Base-by-base conservation (phyloP, 306 rosid species). In the Cucurbita ficifolia region DNA sequence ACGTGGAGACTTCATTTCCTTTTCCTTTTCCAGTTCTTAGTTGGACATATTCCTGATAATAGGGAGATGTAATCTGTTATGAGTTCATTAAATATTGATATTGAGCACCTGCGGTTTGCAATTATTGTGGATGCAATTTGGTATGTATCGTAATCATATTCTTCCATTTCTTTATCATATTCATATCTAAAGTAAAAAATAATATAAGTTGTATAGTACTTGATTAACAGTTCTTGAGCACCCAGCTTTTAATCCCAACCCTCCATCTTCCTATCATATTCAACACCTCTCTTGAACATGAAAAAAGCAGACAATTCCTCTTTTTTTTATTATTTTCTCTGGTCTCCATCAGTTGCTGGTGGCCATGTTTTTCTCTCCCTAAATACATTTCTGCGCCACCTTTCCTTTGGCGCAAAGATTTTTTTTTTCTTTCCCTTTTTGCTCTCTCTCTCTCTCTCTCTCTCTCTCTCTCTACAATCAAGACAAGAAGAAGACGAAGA, bases 311-410 rank as follows among this genome's bases (percentile, higher is more conserved):
- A 53, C 19, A 33, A 57, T 57, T 78, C 29, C 16, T 59, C 13
- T 7, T 14, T 61, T 7, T 0, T 6, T 61, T 6, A 60, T 60
- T 16, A 60, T 82, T 76, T 79, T 76, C 76, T 78, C 57, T 74
- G 48, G 89, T 91, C 90, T 81, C 81, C 76, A 84, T 91, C 94
- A 74, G 80, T 87, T 79, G 89, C 84, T 86, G 97, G 97, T 86
- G 86, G 85, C 81, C 65, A 78, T 79, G 74, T 76, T 65, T 58
- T 16, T 81, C 69, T 35, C 75, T 81, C 72, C 42, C 72, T 42
- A 65, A 19, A 65, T 80, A 87, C 82, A 78, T 79, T 84, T 84
- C 75, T 86, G 82, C 89, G 86, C 95, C 94, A 68, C 80, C 79
- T 74, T 88, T 81, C 82, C 73, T 78, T 80, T 78, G 60, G 68